Percentiles rank a stretch among this genome's conserved stretches.
Evolutionary conservation across 129 eudicot genomes (phyloP).

Genomic region (Arctium lappa): DNA sequence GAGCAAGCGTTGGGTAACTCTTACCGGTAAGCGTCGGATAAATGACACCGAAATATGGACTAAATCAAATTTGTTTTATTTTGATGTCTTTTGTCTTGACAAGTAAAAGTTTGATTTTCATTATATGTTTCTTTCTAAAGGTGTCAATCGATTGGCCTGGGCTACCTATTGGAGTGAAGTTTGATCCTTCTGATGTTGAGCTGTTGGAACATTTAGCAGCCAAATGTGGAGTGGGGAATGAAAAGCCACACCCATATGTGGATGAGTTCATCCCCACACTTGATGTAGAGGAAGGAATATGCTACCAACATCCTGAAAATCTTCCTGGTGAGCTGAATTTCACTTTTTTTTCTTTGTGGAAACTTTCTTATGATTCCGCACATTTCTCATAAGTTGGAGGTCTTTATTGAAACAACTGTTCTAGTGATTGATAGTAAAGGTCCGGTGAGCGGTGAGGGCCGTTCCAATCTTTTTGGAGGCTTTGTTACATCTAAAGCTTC

Average conservation of each 20-base stretch:
- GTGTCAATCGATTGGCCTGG: constrained; percentile 78
- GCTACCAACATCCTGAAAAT: constrained; percentile 82
- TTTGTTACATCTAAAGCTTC: too few relatives aligned
- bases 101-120: neutral
- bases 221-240: constrained; percentile 52
- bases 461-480: too few relatives aligned
- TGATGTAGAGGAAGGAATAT: constrained; percentile 63
- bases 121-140: constrained; percentile 35
- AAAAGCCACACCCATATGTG: constrained; percentile 49
- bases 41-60: too few relatives aligned
- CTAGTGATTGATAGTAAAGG: too few relatives aligned
- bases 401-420: too few relatives aligned
- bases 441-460: too few relatives aligned
- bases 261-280: constrained; percentile 84
- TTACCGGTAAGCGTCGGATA: too few relatives aligned
- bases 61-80: neutral
- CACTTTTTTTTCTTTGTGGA: neutral
- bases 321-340: constrained; percentile 64
- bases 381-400: neutral
- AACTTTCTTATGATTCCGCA: neutral
- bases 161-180: constrained; percentile 80
- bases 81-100: neutral
- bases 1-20: too few relatives aligned
- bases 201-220: constrained; percentile 79
- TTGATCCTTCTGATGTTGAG: constrained; percentile 83